phyloP scores from a whole-genome alignment of 2,329 filamentous ascomycete genomes.

The Cladosporium cucumerinum region DNA sequence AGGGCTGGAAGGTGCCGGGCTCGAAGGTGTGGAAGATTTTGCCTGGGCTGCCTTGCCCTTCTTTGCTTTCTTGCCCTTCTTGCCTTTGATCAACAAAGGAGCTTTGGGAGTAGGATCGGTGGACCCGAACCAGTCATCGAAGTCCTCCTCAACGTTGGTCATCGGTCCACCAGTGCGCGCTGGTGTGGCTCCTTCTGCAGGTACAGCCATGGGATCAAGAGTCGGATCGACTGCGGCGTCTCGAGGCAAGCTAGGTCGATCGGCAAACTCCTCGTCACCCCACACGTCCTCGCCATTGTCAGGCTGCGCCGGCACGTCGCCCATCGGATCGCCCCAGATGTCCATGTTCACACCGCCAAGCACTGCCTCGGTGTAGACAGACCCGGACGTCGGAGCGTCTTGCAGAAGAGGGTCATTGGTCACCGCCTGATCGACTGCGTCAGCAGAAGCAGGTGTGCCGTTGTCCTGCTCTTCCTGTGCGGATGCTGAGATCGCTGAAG shows the following conservation, averaged over 20 bases:
- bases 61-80: conserved; percentile 13
- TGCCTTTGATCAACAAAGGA: conserved; percentile 7
- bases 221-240: not conserved
- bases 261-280: conserved; percentile 12
- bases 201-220: not conserved
- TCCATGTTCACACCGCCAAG: not conserved
- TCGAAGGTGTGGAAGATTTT: not conserved
- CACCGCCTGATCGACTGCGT: conserved; percentile 22
- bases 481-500: conserved; percentile 28
- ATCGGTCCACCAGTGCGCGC: conserved; percentile 9
- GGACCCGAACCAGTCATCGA: conserved; percentile 14
- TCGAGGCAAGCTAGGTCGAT: conserved; percentile 1
- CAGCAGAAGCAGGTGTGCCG: conserved; percentile 34
- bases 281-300: conserved; percentile 8
- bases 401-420: not conserved
- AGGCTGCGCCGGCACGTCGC: not conserved
- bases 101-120: conserved; percentile 13
- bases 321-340: conserved; percentile 14
- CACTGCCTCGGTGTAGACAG: not conserved
- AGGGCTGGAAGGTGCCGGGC: not conserved
- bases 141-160: conserved; percentile 6
- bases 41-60: conserved; percentile 4
- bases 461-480: conserved; percentile 28
- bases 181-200: not conserved
- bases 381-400: not conserved